phyloP scores from a whole-genome alignment of 2,329 filamentous ascomycete genomes.

The Pseudonectria foliicola region DNA sequence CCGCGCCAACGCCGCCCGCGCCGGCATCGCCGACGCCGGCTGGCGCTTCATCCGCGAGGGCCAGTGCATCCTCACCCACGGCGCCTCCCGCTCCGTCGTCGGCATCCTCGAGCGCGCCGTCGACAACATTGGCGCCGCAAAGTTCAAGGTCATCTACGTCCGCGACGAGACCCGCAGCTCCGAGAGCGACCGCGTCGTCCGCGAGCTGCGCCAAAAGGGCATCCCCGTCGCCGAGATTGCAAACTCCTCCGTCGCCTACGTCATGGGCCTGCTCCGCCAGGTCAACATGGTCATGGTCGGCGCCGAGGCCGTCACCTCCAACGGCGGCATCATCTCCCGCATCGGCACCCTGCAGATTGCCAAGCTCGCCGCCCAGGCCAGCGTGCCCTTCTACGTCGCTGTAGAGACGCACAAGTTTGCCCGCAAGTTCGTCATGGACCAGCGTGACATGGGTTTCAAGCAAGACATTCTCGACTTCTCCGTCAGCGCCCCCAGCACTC shows the following conservation, averaged over 20 bases:
- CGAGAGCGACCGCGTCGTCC: conserved; percentile 66
- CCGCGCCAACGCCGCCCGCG: conserved; percentile 75
- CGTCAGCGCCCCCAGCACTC: conserved; percentile 40
- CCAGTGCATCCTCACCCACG: conserved; percentile 80
- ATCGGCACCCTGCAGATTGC: conserved; percentile 85
- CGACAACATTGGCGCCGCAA: conserved; percentile 47
- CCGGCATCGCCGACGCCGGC: conserved; percentile 75
- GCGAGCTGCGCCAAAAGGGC: conserved; percentile 61
- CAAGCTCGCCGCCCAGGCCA: conserved; percentile 60
- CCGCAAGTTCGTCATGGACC: conserved; percentile 72
- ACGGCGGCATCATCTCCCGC: conserved; percentile 84
- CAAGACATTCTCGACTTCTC: conserved; percentile 72
- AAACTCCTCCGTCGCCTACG: conserved; percentile 67
- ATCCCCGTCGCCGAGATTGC: conserved; percentile 65
- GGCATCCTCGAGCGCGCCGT: conserved; percentile 65
- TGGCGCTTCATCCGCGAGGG: conserved; percentile 72
- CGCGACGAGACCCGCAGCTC: conserved; percentile 45
- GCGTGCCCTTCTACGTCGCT: conserved; percentile 81
- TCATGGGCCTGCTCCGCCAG: conserved; percentile 47
- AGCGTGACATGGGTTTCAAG: conserved; percentile 71
- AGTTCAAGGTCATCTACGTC: conserved; percentile 82
- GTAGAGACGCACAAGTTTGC: conserved; percentile 97
- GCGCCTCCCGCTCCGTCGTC: conserved; percentile 77
- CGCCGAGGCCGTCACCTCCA: conserved; percentile 84
- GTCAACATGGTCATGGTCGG: conserved; percentile 63